A percentile compares a stretch with the other conserved stretches of the same genome.
phyloP scores from a whole-genome alignment of 192 early-diverging fungal species.

The Gonapodya prolifera region DNA sequence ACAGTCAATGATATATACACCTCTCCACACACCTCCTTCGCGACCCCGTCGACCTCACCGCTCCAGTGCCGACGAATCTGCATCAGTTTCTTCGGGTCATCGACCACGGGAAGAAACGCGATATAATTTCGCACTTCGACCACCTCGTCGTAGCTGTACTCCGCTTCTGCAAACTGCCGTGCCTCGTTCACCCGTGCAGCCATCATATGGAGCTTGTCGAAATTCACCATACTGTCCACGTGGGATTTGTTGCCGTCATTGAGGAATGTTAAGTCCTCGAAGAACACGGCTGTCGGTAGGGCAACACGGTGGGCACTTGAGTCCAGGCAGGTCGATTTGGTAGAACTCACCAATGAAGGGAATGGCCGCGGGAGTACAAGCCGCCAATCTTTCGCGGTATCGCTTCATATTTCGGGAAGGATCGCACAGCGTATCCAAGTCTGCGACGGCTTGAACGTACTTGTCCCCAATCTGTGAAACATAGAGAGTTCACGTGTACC shows the following conservation, averaged over 20 bases:
- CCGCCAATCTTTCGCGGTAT: conserved; percentile 29
- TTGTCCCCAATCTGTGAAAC: conserved; percentile 30
- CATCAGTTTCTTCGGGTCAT: no score
- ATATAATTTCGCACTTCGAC: no score
- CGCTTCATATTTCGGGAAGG: conserved; percentile 50
- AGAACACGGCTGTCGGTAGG: conserved; percentile 31
- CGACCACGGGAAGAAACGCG: no score
- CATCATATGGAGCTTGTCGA: conserved; percentile 55
- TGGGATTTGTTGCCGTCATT: conserved; percentile 48
- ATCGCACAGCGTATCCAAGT: conserved; percentile 40
- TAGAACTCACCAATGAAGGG: conserved; percentile 40
- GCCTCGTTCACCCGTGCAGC: conserved; percentile 32
- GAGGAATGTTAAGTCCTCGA: conserved; percentile 49
- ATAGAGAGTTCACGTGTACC: background rate
- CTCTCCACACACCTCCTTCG: no score
- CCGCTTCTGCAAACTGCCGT: no score
- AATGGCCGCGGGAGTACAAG: conserved; percentile 34
- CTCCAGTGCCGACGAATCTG: no score
- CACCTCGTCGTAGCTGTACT: no score
- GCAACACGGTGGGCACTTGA: background rate
- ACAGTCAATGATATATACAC: no score
- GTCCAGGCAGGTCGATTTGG: background rate
- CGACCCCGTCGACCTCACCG: no score
- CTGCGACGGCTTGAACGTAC: conserved; percentile 26
- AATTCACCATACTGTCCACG: conserved; percentile 39